Conservation (phyloP, 768 basidiomycete species). For the Nidula microcarpa region DNA sequence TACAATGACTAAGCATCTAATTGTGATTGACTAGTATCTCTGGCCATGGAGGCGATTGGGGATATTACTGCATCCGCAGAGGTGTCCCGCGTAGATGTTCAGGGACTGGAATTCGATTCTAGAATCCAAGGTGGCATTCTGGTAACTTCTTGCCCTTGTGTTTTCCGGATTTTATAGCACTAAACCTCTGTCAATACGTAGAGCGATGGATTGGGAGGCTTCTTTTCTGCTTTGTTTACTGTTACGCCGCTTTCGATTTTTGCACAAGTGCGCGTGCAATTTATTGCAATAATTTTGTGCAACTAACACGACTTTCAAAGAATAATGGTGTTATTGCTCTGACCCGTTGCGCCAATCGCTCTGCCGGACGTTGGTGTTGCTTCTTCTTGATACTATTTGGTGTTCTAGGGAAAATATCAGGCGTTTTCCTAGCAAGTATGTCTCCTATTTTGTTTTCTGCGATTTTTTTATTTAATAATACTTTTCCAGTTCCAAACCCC, state of each 20-base stretch:
- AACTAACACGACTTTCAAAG: conserved; percentile 3
- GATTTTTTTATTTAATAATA: no score
- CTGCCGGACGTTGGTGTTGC: conserved; percentile 79
- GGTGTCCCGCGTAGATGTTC: conserved; percentile 68
- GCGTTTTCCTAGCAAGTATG: conserved; percentile 68
- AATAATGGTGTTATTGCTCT: conserved; percentile 83
- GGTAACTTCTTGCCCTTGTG: conserved; percentile 23
- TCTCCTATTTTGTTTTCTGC: no score
- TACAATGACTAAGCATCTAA: background rate
- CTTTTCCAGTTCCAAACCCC: conserved; percentile 57
- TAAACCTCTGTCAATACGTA: no score
- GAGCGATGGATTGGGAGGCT: conserved; percentile 81
- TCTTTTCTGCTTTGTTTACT: conserved; percentile 77
- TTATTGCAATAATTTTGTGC: background rate
- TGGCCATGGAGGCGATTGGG: conserved; percentile 82
- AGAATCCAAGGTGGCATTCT: conserved; percentile 83
- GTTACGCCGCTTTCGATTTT: conserved; percentile 79
- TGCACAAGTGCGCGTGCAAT: conserved; percentile 37
- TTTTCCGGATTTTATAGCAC: conserved; percentile 36
- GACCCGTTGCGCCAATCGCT: conserved; percentile 79
- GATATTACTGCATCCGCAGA: conserved; percentile 83
- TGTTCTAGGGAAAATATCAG: conserved; percentile 76
- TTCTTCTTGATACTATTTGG: conserved; percentile 78
- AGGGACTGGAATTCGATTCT: conserved; percentile 74
- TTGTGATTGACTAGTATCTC: conserved; percentile 42